Percentiles rank a stretch among this genome's conserved stretches.
Evolutionary conservation across 1,284 basidiomycete species (phyloP).

Genomic region (Heliocybe sulcata): DNA sequence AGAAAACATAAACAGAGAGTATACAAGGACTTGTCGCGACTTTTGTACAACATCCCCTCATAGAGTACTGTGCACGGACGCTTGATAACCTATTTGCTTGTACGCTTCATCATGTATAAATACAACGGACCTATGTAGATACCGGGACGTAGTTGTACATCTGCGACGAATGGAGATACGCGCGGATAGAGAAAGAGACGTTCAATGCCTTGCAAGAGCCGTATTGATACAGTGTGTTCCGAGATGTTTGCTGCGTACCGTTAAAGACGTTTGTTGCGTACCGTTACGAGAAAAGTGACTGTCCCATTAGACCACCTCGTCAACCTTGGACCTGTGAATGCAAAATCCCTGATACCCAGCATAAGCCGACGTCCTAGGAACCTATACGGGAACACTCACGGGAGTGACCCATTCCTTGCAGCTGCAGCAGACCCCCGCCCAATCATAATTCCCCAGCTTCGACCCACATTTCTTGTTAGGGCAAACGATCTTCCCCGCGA

Average conservation of each 20-base stretch:
- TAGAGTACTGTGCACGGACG: too few species aligned
- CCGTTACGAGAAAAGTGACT: background rate
- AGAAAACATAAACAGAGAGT: too few species aligned
- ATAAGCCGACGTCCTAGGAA: background rate
- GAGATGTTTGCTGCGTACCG: background rate
- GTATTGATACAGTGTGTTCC: too few species aligned
- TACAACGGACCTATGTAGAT: too few species aligned
- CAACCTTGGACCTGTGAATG: conserved; percentile 85
- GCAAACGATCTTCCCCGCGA: conserved; percentile 86
- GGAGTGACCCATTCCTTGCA: conserved; percentile 90
- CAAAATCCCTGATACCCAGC: conserved; percentile 69
- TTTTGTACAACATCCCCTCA: too few species aligned
- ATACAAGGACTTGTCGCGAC: too few species aligned
- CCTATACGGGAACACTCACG: conserved; percentile 34
- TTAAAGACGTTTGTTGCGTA: background rate
- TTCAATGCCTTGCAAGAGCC: too few species aligned
- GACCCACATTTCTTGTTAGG: conserved; percentile 85
- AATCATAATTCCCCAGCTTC: conserved; percentile 95
- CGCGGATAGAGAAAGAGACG: too few species aligned
- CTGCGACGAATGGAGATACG: too few species aligned
- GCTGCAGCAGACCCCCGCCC: conserved; percentile 91
- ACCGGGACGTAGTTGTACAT: too few species aligned
- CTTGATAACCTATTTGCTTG: too few species aligned
- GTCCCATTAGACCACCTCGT: conserved; percentile 58
- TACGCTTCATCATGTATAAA: too few species aligned